These are phyloP conservation scores for Clarireedia hainanense DNA, from an alignment of 2,329 filamentous ascomycete species.

Conservation along the genomic window DNA sequence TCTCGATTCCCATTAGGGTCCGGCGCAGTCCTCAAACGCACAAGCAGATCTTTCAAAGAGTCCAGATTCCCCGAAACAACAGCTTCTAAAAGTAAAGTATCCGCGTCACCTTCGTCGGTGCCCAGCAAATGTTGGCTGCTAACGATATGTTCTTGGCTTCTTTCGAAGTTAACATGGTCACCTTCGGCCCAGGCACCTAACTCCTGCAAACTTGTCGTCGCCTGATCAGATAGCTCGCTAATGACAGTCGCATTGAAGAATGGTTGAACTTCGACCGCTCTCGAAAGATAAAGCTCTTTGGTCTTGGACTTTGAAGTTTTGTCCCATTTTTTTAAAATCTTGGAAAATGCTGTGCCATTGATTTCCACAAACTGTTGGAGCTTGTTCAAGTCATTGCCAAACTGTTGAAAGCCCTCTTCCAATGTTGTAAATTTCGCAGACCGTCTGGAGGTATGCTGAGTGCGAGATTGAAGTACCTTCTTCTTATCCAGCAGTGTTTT, in stretches of 20 bases:
- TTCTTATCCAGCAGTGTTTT: slow-evolving; percentile 95
- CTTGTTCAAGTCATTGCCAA: slow-evolving; percentile 94
- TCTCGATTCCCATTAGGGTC: slow-evolving; percentile 52
- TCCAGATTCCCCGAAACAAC: slow-evolving; percentile 75
- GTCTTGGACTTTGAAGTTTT: slow-evolving; percentile 99
- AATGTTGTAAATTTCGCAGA: slow-evolving; percentile 92
- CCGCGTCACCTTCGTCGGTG: slow-evolving; percentile 82
- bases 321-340: slow-evolving; percentile 99
- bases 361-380: slow-evolving; percentile 98
- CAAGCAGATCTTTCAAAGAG: slow-evolving; percentile 72
- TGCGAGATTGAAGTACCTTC: slow-evolving; percentile 74
- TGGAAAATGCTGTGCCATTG: slow-evolving; percentile 95
- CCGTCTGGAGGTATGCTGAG: slow-evolving; percentile 68
- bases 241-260: slow-evolving; percentile 98
- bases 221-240: slow-evolving; percentile 91
- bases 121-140: slow-evolving; percentile 59
- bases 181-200: slow-evolving; percentile 96
- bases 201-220: slow-evolving; percentile 91
- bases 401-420: slow-evolving; percentile 95
- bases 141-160: slow-evolving; percentile 51
- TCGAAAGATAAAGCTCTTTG: slow-evolving; percentile 92
- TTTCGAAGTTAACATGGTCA: slow-evolving; percentile 79
- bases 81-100: slow-evolving; percentile 80
- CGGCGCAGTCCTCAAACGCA: slow-evolving; percentile 52
- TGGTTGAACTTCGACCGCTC: slow-evolving; percentile 93